Evolutionary conservation across 2,329 filamentous ascomycete species (phyloP).

Genomic region (Xylaria digitata): DNA sequence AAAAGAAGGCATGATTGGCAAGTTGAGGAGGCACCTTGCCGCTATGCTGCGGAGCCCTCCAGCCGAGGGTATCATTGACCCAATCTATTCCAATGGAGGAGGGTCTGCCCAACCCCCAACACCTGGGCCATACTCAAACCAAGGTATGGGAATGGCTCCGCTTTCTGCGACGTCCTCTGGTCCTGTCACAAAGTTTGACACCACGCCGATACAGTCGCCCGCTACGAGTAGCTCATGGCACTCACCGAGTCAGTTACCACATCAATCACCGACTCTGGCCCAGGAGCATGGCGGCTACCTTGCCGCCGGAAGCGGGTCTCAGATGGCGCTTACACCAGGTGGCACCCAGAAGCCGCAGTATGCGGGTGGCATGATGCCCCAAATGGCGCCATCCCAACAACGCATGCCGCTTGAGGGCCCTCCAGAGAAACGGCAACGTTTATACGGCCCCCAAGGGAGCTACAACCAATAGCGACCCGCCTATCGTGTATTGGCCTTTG

Average conservation of each 20-base stretch:
- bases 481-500: constrained; percentile 35
- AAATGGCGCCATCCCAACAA: constrained; percentile 50
- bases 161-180: constrained; percentile 49
- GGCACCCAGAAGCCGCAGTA: constrained; percentile 53
- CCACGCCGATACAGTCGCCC: constrained; percentile 67
- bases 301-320: constrained; percentile 54
- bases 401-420: constrained; percentile 54
- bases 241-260: constrained; percentile 64
- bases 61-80: constrained; percentile 52
- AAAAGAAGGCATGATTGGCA: constrained; percentile 82
- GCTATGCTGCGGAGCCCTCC: constrained; percentile 79
- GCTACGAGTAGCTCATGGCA: constrained; percentile 61
- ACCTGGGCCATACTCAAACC: constrained; percentile 49
- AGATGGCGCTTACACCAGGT: constrained; percentile 55
- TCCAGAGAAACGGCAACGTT: constrained; percentile 65
- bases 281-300: constrained; percentile 59
- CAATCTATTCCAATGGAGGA: constrained; percentile 50
- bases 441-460: constrained; percentile 58
- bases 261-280: constrained; percentile 61
- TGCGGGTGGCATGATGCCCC: constrained; percentile 55
- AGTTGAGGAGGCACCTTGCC: constrained; percentile 89
- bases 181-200: constrained; percentile 62
- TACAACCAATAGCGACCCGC: constrained; percentile 52
- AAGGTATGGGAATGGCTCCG: constrained; percentile 51
- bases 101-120: constrained; percentile 48